Conservation (phyloP, 768 basidiomycete species). For the Lentinula sp. region DNA sequence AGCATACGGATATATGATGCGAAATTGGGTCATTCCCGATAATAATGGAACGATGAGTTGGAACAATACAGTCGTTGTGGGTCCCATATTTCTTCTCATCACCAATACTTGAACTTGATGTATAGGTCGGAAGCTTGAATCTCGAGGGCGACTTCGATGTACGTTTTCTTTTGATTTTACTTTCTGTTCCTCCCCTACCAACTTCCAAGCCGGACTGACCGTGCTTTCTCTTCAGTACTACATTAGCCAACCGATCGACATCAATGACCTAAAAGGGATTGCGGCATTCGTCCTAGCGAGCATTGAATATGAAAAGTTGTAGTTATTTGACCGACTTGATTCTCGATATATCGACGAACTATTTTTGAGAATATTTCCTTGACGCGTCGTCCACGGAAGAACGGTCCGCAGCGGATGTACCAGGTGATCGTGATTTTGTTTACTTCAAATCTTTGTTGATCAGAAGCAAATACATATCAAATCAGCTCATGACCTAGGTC, state of each 20-base stretch:
- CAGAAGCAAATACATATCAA: background rate
- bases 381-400: background rate
- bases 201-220: no score
- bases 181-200: background rate
- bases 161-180: conserved; percentile 6
- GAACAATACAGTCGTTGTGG: conserved; percentile 38
- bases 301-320: conserved; percentile 31
- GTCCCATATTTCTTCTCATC: conserved; percentile 9
- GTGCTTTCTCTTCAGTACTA: conserved; percentile 30
- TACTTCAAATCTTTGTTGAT: background rate
- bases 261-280: conserved; percentile 43
- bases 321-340: background rate
- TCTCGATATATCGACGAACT: no score
- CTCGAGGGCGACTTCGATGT: conserved; percentile 31
- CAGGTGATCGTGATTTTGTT: conserved; percentile 1
- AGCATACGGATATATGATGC: conserved; percentile 35
- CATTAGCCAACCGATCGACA: conserved; percentile 27
- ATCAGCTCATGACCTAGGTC: background rate
- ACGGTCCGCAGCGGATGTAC: background rate
- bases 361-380: no score
- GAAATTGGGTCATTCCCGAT: conserved; percentile 34
- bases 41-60: conserved; percentile 39
- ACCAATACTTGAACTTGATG: background rate
- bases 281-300: conserved; percentile 42
- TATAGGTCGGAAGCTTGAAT: conserved; percentile 36